Evolutionary conservation across 805 yeast species (phyloP).

Genomic region (Lipomyces sp.): DNA sequence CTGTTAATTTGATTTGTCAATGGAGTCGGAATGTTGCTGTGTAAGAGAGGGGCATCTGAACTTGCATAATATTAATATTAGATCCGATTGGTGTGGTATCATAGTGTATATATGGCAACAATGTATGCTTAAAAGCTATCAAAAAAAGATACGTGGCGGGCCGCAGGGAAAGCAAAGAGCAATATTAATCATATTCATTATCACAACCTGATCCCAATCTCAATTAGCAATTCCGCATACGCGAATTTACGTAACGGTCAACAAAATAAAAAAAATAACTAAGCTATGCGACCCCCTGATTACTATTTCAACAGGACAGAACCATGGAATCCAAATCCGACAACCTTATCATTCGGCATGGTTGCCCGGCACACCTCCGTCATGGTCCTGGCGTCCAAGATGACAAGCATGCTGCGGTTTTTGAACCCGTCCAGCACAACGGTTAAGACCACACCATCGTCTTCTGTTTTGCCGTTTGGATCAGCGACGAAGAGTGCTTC

Average conservation of each 20-base stretch:
- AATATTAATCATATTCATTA: neutral
- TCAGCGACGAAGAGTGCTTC: constrained; percentile 16
- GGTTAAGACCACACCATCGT: constrained; percentile 30
- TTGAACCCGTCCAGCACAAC: constrained; percentile 27
- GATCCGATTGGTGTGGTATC: neutral
- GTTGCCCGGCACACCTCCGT: constrained; percentile 28
- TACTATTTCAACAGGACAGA: constrained; percentile 2
- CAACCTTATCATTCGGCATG: constrained; percentile 22
- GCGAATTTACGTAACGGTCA: neutral
- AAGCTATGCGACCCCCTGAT: neutral
- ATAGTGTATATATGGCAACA: neutral
- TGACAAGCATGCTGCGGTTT: constrained; percentile 24
- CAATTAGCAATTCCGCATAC: neutral
- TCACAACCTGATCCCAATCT: neutral
- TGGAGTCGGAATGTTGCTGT: neutral
- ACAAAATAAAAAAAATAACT: neutral
- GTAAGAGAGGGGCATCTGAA: neutral
- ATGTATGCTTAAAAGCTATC: too few relatives aligned
- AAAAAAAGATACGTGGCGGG: too few relatives aligned
- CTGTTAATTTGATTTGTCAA: neutral
- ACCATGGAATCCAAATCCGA: constrained; percentile 35
- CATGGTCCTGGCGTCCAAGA: constrained; percentile 32
- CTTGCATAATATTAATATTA: neutral
- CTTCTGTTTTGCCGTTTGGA: constrained; percentile 17
- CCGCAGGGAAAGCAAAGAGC: too few relatives aligned